Base-by-base conservation (phyloP, 2,329 filamentous ascomycete species). In the Ophiostoma himal-ulmi region DNA sequence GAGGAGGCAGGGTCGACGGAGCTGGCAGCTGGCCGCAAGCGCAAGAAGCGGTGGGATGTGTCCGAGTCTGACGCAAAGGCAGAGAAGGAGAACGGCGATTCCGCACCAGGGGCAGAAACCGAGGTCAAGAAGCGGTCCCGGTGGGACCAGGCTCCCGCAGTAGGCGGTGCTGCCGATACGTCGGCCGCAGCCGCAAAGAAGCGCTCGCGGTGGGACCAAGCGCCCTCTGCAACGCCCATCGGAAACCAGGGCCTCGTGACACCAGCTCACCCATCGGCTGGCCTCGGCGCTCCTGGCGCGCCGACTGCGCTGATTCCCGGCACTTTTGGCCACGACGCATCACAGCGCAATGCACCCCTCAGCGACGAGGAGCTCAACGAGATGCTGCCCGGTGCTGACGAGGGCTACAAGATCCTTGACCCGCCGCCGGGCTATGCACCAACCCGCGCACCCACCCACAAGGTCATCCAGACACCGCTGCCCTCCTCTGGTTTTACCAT, bases 21-120 rank as follows among this genome's bases (percentile, higher is more conserved):
- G 75, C 83, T 85, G 73, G 81, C 85, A 10, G 82, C 86, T 34
- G 87, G 88, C 44, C 87, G 90, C 72, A 95, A 95, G 85, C 88
- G 94, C 77, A 97, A 97, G 85, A 93, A 96, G 84, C 88, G 95
- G 80, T 99, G 95, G 95, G 94, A 97, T 79, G 89, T 94, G 22
- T 82, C 85, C 26, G 83, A 89, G n/a, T 83, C 85, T 6, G 83
- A 86, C 52, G 83, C 30, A 17, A 68, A 22, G 44, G 52, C 65
- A 30, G 41, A 34, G 80, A 83, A 66, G 77, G 82, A n/a, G 78
- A 83, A 34, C 26, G 17, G 82, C 30, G 20, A 48, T n/a, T 20
- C 17, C 13, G 34, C 60, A 64, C 22, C 60, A 64, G 57, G 57
- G 57, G 57, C 60, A 36, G 60, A 20, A 54, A 80, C 84, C 34